A percentile compares a stretch with the other conserved stretches of the same genome.
These are phyloP conservation scores for Nakazawaea peltata DNA, from an alignment of 805 yeast genomes.

Conservation along the genomic window DNA sequence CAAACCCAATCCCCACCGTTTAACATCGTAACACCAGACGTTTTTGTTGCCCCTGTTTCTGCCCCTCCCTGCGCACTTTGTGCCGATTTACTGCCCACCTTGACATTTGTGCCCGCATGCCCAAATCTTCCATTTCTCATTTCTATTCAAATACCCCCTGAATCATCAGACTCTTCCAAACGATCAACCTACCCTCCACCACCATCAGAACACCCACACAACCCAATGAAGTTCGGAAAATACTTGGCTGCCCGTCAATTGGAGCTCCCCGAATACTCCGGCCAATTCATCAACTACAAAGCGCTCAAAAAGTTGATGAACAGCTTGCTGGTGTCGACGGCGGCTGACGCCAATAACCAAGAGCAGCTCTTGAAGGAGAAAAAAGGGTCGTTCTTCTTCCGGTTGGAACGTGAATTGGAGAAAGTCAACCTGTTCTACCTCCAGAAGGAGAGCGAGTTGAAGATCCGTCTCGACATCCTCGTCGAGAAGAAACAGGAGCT, in stretches of 20 bases:
- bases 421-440: constrained; percentile 90
- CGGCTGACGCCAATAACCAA: constrained; percentile 25
- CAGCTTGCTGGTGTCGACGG: constrained; percentile 50
- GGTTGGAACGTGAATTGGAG: constrained; percentile 89
- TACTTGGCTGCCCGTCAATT: constrained; percentile 89
- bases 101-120: too few relatives aligned
- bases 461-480: constrained; percentile 69
- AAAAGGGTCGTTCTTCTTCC: constrained; percentile 83
- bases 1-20: too few relatives aligned
- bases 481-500: constrained; percentile 61
- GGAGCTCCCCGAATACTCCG: constrained; percentile 91
- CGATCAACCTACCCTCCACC: too few relatives aligned
- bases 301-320: constrained; percentile 88
- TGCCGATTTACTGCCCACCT: too few relatives aligned
- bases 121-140: too few relatives aligned
- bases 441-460: constrained; percentile 84
- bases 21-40: too few relatives aligned
- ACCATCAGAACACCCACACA: too few relatives aligned
- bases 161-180: too few relatives aligned
- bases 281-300: constrained; percentile 91
- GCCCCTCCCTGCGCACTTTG: too few relatives aligned
- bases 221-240: constrained; percentile 78
- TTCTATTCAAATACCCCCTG: too few relatives aligned
- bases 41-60: too few relatives aligned
- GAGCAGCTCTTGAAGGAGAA: constrained; percentile 70